Conservation (phyloP, 2,329 filamentous ascomycete species). For the Cucurbitaria berberidis region DNA sequence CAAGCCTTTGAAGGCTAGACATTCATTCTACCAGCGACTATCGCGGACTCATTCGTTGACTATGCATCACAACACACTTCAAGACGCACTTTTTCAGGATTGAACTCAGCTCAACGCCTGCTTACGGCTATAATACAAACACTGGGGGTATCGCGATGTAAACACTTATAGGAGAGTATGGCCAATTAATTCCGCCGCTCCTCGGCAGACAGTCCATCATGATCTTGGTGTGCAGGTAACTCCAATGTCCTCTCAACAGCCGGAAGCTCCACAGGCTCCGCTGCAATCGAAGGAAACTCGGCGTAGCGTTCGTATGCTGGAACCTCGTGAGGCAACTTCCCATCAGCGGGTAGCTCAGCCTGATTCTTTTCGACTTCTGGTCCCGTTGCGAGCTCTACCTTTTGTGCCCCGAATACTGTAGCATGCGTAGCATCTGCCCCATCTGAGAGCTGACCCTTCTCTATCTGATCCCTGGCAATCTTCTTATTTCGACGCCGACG, state of each 20-base stretch:
- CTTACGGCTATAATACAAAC: background rate
- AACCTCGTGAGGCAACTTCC: background rate
- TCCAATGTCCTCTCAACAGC: background rate
- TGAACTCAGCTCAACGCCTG: background rate
- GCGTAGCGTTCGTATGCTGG: background rate
- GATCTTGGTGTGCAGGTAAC: background rate
- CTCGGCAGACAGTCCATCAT: background rate
- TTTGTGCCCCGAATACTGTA: background rate
- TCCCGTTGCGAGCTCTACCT: slow-evolving; percentile 8
- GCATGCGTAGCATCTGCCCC: background rate
- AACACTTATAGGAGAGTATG: background rate
- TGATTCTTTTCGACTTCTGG: slow-evolving; percentile 4
- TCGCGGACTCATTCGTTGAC: background rate
- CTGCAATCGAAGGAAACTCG: background rate
- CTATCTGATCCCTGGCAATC: background rate
- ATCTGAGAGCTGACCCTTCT: background rate
- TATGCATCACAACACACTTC: background rate
- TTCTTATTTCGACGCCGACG: background rate
- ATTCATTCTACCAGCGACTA: background rate
- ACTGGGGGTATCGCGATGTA: background rate
- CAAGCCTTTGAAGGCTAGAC: background rate
- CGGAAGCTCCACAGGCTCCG: slow-evolving; percentile 2
- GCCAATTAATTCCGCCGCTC: background rate
- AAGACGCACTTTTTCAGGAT: background rate
- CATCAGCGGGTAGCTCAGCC: background rate